Evolutionary conservation across 2,329 filamentous ascomycete genomes (phyloP).

Genomic region (Camptophora hylomeconis): DNA sequence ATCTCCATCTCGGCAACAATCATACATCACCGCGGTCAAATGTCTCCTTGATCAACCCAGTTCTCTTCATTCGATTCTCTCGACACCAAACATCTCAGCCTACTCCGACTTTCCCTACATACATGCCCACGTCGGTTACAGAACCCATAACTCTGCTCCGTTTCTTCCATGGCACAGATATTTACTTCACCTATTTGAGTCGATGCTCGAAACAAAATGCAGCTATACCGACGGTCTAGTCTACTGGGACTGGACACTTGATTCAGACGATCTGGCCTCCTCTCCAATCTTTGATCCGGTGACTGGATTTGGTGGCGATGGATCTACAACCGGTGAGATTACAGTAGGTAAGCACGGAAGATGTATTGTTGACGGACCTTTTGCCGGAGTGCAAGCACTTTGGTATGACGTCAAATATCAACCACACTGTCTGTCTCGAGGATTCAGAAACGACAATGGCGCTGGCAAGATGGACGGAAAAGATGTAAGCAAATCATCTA

Average conservation of each 20-base stretch:
- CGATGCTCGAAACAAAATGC: slow-evolving; percentile 18
- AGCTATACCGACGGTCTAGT: slow-evolving; percentile 14
- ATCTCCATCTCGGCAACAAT: slow-evolving; percentile 12
- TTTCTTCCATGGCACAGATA: slow-evolving; percentile 27
- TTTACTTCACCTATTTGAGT: slow-evolving; percentile 22
- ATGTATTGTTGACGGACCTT: slow-evolving; percentile 4
- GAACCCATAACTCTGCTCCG: slow-evolving; percentile 20
- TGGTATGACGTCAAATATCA: background rate
- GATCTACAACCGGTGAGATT: background rate
- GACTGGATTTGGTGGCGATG: slow-evolving; percentile 9
- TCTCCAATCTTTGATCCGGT: slow-evolving; percentile 6
- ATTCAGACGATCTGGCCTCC: slow-evolving; percentile 6
- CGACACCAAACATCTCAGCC: slow-evolving; percentile 1
- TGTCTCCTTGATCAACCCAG: slow-evolving; percentile 4
- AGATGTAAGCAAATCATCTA: background rate
- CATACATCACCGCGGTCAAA: slow-evolving; percentile 5
- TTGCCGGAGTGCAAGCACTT: slow-evolving; percentile 1
- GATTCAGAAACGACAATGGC: slow-evolving; percentile 2
- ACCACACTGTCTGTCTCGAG: slow-evolving; percentile 6
- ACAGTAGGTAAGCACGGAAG: background rate
- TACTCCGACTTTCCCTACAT: slow-evolving; percentile 5
- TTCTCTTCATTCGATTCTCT: no score
- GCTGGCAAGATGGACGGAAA: slow-evolving; percentile 1
- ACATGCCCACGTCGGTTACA: slow-evolving; percentile 1
- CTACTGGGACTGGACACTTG: slow-evolving; percentile 26